Percentiles rank a stretch among this genome's conserved stretches.
phyloP scores from a whole-genome alignment of 192 early-diverging fungal genomes.

The Coemansia sp. region DNA sequence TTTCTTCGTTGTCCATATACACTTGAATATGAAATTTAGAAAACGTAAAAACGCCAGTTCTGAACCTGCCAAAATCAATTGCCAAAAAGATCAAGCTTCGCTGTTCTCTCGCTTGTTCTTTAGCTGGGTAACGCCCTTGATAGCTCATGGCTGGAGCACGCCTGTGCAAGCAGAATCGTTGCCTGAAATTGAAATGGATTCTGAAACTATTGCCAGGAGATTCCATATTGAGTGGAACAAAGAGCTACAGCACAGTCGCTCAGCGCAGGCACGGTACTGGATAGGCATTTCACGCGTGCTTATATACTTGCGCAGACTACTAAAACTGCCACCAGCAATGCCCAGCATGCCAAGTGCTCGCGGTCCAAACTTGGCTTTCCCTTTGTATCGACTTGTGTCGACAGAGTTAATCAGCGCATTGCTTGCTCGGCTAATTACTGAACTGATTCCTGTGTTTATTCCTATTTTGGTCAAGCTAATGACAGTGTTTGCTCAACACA shows the following conservation, averaged over 20 bases:
- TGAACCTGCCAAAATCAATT: neutral
- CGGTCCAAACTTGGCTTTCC: constrained; percentile 1
- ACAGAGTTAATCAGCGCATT: constrained; percentile 25
- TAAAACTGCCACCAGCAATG: neutral
- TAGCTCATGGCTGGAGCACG: constrained; percentile 32
- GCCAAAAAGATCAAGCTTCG: constrained; percentile 32
- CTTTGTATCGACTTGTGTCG: constrained; percentile 26
- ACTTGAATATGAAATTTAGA: too few relatives aligned
- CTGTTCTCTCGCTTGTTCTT: constrained; percentile 40
- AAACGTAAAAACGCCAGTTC: neutral
- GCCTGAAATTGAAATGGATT: constrained; percentile 39
- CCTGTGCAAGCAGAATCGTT: constrained; percentile 27
- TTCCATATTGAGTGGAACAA: constrained; percentile 31
- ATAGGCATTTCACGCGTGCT: too few relatives aligned
- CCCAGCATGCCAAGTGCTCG: neutral
- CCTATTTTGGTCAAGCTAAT: constrained; percentile 41
- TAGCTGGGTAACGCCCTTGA: constrained; percentile 42
- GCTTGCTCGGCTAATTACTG: constrained; percentile 29
- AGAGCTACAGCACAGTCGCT: constrained; percentile 6
- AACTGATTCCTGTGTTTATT: constrained; percentile 42
- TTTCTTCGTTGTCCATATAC: neutral
- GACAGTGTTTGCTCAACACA: constrained; percentile 43
- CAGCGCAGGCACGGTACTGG: too few relatives aligned
- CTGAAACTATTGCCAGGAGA: constrained; percentile 17
- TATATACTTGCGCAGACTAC: neutral